phyloP scores from a whole-genome alignment of 352 stramenopile species.

The Globisporangium ultimum region DNA sequence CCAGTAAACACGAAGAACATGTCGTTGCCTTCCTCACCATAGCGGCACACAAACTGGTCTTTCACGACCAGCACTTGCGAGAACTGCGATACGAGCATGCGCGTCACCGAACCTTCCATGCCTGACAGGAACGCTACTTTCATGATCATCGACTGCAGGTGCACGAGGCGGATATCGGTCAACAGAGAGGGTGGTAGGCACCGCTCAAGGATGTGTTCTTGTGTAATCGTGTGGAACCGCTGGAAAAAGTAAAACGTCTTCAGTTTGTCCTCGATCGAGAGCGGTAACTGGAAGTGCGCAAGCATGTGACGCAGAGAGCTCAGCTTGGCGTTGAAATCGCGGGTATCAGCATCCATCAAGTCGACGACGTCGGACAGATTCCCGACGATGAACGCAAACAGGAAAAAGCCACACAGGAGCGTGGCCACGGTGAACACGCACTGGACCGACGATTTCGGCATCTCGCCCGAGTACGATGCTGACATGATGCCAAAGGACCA shows the following conservation, averaged over 20 bases:
- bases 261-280: constrained; percentile 41
- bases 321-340: constrained; percentile 58
- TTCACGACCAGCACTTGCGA: constrained; percentile 42
- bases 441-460: constrained; percentile 36
- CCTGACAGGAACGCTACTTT: constrained; percentile 52
- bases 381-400: constrained; percentile 58
- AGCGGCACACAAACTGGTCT: constrained; percentile 40
- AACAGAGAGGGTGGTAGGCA: constrained; percentile 51
- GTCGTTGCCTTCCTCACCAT: constrained; percentile 45
- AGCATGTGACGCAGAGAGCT: constrained; percentile 51
- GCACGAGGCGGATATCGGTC: constrained; percentile 50
- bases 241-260: constrained; percentile 74
- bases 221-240: constrained; percentile 54
- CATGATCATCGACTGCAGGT: constrained; percentile 53
- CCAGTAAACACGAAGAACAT: constrained; percentile 67
- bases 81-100: constrained; percentile 57
- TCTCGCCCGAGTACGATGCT: constrained; percentile 34
- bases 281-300: constrained; percentile 44
- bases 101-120: constrained; percentile 46
- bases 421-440: constrained; percentile 45
- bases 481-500: constrained; percentile 63
- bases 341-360: constrained; percentile 42
- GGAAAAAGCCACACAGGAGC: constrained; percentile 34
- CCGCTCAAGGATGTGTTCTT: constrained; percentile 45
- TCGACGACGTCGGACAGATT: constrained; percentile 60